Base-by-base conservation (phyloP, 306 rosid species). In the Medicago arabica region DNA sequence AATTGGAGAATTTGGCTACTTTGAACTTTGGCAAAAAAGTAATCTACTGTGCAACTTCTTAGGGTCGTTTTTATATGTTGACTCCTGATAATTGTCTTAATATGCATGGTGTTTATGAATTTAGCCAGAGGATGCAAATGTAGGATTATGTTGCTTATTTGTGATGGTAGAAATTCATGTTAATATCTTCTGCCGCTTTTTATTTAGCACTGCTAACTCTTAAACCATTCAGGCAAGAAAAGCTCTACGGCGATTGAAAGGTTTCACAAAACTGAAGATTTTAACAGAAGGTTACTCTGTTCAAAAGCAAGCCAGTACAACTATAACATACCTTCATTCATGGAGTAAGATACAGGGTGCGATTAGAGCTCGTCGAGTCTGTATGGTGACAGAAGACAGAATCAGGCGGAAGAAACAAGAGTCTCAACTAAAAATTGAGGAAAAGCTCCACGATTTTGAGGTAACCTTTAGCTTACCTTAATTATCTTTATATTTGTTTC, bases 381-480 rank as follows among this genome's bases (percentile, higher is more conserved):
- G 78, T 81, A 95, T 95, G 99, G 99, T 95, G 69, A 85, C 97
- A 7, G 99, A 95, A 79, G 97, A 93, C 69, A 87, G 87, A 74
- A 77, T 84, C 82, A 86, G 75, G 82, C 88, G 84, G 88, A 95
- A 90, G 84, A 95, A 86, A 83, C 84, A 90, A 46, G 96, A 90
- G 82, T 89, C 87, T 84, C 99, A 88, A 82, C 89, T 85, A 71
- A 95, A 95, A 81, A 96, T 95, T 18, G 97, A 95, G 88, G 97
- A 92, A 60, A 95, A 90, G 80, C 92, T 95, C 74, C 99, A 92
- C 74, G 93, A 75, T 80, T 51, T 95, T 59, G 99, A 90, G 96
- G 99, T 92, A 80, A 77, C 55, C 71, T 82, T 69, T 38, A 67
- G 61, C 16, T 49, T 59, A 17, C 21, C 67, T 17, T 57, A 53